These are phyloP conservation scores for Saccharomyces hybrid DNA, from an alignment of 1,139 yeast species.

Conservation along the genomic window DNA sequence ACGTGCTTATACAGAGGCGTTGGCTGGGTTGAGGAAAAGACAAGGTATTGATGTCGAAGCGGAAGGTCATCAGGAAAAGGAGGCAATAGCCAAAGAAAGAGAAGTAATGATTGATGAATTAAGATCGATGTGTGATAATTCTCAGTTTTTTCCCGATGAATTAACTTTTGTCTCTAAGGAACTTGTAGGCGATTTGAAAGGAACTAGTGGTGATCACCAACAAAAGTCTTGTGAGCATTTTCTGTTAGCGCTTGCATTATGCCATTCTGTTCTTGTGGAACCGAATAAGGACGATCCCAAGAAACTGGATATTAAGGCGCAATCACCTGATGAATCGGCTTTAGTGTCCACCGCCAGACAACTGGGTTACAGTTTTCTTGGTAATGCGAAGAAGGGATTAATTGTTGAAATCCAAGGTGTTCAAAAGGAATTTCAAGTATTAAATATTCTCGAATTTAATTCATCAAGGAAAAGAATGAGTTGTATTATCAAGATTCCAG, in stretches of 20 bases:
- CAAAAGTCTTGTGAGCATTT: slow-evolving; percentile 63
- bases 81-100: slow-evolving; percentile 55
- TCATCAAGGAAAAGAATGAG: slow-evolving; percentile 97
- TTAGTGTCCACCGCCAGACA: slow-evolving; percentile 94
- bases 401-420: slow-evolving; percentile 72
- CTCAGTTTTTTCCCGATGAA: slow-evolving; percentile 53
- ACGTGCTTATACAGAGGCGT: slow-evolving; percentile 90
- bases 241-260: slow-evolving; percentile 80
- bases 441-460: slow-evolving; percentile 77
- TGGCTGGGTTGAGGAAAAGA: slow-evolving; percentile 85
- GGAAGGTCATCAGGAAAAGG: slow-evolving; percentile 57
- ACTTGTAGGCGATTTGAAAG: slow-evolving; percentile 46
- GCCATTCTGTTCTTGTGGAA: slow-evolving; percentile 89
- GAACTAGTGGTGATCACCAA: slow-evolving; percentile 47
- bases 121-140: slow-evolving; percentile 37
- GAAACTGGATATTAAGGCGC: slow-evolving; percentile 69
- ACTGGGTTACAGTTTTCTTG: slow-evolving; percentile 74
- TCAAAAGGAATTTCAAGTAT: slow-evolving; percentile 59
- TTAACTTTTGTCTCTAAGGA: slow-evolving; percentile 80
- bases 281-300: slow-evolving; percentile 50
- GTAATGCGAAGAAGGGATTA: slow-evolving; percentile 65
- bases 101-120: slow-evolving; percentile 56
- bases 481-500: slow-evolving; percentile 65
- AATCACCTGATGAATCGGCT: slow-evolving; percentile 97
- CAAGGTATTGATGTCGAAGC: slow-evolving; percentile 72